Conservation (phyloP, 768 basidiomycete genomes). For the Punctularia strigosozonata region DNA sequence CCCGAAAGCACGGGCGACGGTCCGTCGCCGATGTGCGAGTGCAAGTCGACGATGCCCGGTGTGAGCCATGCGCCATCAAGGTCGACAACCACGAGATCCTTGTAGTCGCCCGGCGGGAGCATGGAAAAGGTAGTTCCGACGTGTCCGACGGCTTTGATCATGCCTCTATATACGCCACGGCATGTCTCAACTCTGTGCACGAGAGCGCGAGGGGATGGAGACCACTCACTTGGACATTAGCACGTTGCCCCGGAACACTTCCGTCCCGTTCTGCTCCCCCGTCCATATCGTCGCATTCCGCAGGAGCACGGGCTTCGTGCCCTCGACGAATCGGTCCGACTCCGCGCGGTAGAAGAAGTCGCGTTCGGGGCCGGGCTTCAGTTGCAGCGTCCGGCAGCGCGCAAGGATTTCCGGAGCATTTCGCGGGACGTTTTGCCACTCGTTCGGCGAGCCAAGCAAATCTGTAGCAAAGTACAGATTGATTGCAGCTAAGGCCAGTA, state of each 20-base stretch:
- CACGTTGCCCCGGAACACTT: slow-evolving; percentile 14
- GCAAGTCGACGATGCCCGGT: slow-evolving; percentile 41
- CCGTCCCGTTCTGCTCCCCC: slow-evolving; percentile 16
- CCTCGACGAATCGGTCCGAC: slow-evolving; percentile 27
- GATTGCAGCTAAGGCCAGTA: no score
- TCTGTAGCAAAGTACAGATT: no score
- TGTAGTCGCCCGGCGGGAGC: background rate
- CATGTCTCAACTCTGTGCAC: slow-evolving; percentile 26
- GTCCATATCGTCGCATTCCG: slow-evolving; percentile 45
- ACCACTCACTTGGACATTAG: slow-evolving; percentile 17
- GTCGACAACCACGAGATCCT: background rate
- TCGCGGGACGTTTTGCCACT: background rate
- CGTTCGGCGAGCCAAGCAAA: no score
- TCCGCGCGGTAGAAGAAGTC: background rate
- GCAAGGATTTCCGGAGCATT: background rate
- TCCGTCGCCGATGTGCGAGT: slow-evolving; percentile 54
- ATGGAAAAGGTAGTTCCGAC: background rate
- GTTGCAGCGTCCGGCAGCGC: background rate
- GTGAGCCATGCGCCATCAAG: background rate
- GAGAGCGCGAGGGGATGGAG: slow-evolving; percentile 17
- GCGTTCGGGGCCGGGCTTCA: slow-evolving; percentile 1
- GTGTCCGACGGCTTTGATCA: background rate
- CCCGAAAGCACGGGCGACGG: slow-evolving; percentile 41
- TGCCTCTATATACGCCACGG: no score
- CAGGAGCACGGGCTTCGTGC: slow-evolving; percentile 26